Percentiles rank a stretch among this genome's conserved stretches.
Conservation (phyloP, 352 stramenopile species). For the Phytophthora boehmeriae region DNA sequence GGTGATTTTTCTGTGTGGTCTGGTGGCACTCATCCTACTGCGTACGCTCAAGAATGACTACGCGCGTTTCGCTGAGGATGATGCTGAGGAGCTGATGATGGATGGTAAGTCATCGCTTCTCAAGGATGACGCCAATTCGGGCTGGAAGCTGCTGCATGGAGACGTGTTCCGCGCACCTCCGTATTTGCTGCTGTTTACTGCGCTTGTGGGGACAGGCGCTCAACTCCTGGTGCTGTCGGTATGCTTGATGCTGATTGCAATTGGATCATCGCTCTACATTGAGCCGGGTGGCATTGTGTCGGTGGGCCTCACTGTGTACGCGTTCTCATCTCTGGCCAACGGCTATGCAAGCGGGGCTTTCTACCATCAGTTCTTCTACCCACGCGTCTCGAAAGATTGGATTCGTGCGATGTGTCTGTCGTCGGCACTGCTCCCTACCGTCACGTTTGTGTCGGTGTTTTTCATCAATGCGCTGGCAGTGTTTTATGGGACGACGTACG, state of each 20-base stretch:
- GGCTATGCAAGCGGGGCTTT: slow-evolving; percentile 90
- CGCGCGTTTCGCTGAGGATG: slow-evolving; percentile 88
- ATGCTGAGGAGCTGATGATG: slow-evolving; percentile 87
- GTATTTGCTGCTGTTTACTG: slow-evolving; percentile 95
- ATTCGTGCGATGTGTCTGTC: slow-evolving; percentile 90
- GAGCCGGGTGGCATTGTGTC: slow-evolving; percentile 96
- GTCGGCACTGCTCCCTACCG: slow-evolving; percentile 69
- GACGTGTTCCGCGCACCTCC: slow-evolving; percentile 94
- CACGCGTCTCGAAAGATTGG: slow-evolving; percentile 90
- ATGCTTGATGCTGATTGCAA: slow-evolving; percentile 96
- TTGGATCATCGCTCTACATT: slow-evolving; percentile 95
- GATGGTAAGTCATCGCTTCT: slow-evolving; percentile 82
- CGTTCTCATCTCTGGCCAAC: slow-evolving; percentile 91
- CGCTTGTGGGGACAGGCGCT: slow-evolving; percentile 95
- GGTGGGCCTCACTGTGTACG: slow-evolving; percentile 95
- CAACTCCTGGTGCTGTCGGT: slow-evolving; percentile 95
- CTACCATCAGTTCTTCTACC: slow-evolving; percentile 93
- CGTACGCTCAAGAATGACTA: slow-evolving; percentile 96
- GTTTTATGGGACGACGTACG: slow-evolving; percentile 85
- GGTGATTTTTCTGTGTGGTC: slow-evolving; percentile 95
- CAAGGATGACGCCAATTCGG: slow-evolving; percentile 86
- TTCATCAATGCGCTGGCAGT: slow-evolving; percentile 89
- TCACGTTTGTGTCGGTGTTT: slow-evolving; percentile 87
- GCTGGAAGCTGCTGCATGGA: slow-evolving; percentile 97
- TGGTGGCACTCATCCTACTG: slow-evolving; percentile 94